A percentile compares a stretch with the other conserved stretches of the same genome.
Conservation (phyloP, 345 rosid species). For the Noccaea caerulescens region DNA sequence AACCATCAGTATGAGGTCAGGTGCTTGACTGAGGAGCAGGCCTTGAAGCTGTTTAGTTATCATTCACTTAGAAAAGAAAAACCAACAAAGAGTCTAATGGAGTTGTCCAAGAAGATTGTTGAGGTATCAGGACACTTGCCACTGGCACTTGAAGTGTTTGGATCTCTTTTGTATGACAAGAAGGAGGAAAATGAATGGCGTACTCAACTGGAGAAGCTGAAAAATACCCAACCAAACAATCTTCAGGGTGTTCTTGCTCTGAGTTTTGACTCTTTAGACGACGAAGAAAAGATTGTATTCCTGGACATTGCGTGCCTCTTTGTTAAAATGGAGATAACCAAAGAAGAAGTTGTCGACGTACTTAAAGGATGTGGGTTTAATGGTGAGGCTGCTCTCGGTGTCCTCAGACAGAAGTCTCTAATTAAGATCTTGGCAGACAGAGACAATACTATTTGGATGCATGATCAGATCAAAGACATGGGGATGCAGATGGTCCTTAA, state of each 20-base stretch:
- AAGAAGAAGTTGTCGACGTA: slow-evolving; percentile 53
- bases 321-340: slow-evolving; percentile 45
- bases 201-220: slow-evolving; percentile 51
- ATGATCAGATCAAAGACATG: slow-evolving; percentile 80
- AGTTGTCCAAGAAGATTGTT: slow-evolving; percentile 51
- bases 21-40: slow-evolving; percentile 44
- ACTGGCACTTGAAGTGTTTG: slow-evolving; percentile 73
- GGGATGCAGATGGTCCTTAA: slow-evolving; percentile 57
- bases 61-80: slow-evolving; percentile 62
- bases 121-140: slow-evolving; percentile 54
- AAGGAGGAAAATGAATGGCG: slow-evolving; percentile 57
- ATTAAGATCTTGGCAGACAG: slow-evolving; percentile 44
- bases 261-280: slow-evolving; percentile 60
- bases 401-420: slow-evolving; percentile 59
- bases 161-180: slow-evolving; percentile 57
- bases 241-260: slow-evolving; percentile 55
- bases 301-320: slow-evolving; percentile 82
- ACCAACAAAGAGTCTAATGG: slow-evolving; percentile 45
- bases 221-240: slow-evolving; percentile 20
- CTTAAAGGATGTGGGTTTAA: slow-evolving; percentile 66
- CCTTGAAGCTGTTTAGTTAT: slow-evolving; percentile 59
- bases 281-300: slow-evolving; percentile 52
- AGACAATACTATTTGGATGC: slow-evolving; percentile 59
- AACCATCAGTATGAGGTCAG: slow-evolving; percentile 51
- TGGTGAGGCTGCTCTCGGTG: slow-evolving; percentile 53